Conservation (phyloP, 2,329 filamentous ascomycete species). For the Arachnomyces sp. region DNA sequence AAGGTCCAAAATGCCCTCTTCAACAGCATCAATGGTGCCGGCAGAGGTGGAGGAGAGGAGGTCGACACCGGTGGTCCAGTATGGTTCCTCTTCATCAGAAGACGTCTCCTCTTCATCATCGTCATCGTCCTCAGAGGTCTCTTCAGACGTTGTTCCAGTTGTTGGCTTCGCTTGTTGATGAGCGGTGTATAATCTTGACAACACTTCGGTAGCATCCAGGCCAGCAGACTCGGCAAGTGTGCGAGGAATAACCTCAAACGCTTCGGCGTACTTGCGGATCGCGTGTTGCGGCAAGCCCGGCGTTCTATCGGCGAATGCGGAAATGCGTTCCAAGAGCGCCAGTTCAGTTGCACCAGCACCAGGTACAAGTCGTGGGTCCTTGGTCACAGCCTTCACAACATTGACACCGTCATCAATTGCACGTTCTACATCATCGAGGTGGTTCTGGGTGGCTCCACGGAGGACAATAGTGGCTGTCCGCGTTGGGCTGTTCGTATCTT, state of each 20-base stretch:
- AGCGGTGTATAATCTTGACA: slow-evolving; percentile 85
- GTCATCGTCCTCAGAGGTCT: slow-evolving; percentile 17
- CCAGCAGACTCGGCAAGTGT: slow-evolving; percentile 92
- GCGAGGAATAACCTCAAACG: slow-evolving; percentile 92
- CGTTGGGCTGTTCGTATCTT: slow-evolving; percentile 68
- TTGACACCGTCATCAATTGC: slow-evolving; percentile 98
- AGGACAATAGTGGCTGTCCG: slow-evolving; percentile 91
- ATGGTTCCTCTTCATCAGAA: slow-evolving; percentile 60
- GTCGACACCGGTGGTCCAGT: slow-evolving; percentile 89
- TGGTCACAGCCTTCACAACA: slow-evolving; percentile 95
- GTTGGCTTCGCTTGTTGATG: slow-evolving; percentile 53
- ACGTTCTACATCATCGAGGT: slow-evolving; percentile 92
- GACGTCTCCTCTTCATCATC: slow-evolving; percentile 27
- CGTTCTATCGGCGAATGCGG: slow-evolving; percentile 83
- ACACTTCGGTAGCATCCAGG: slow-evolving; percentile 91
- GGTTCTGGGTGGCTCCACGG: slow-evolving; percentile 93
- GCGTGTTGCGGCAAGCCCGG: slow-evolving; percentile 90
- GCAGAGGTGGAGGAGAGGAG: slow-evolving; percentile 78
- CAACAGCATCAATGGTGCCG: slow-evolving; percentile 76
- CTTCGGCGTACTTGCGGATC: slow-evolving; percentile 95
- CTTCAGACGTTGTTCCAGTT: slow-evolving; percentile 18
- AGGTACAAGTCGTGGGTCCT: slow-evolving; percentile 82
- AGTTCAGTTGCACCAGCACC: slow-evolving; percentile 92
- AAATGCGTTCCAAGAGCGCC: slow-evolving; percentile 87
- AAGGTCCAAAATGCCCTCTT: slow-evolving; percentile 85